Evolutionary conservation across 2,329 filamentous ascomycete genomes (phyloP), one percentile per base, ranked within the genome.

Genomic region (Metarhizium album): DNA sequence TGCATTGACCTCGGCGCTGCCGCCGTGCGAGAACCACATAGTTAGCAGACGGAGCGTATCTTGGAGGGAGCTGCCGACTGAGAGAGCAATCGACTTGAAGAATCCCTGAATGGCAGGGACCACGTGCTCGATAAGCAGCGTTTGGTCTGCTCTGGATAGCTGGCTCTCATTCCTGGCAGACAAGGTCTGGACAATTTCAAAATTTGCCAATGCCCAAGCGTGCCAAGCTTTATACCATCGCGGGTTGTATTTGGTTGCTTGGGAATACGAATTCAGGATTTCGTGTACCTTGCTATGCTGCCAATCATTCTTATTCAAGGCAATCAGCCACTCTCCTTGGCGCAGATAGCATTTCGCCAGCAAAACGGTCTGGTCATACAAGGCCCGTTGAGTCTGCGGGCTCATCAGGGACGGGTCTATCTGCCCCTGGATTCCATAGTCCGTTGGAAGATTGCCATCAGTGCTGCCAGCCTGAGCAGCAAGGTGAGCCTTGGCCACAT

Each of bases 141-240:
- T 77, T 38, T 83, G 79, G 52, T 86, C 85, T 1, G 63, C 59
- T 31, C 63, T 57, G 1, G 62, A 62, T 18, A 70, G 38, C 45
- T 67, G 67, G 38, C 79, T 75, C 55, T 86, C 86, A 16, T 76
- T 76, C 51, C 82, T 78, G 22, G 84, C 77, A 8, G 84, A 80
- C 52, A 93, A 73, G 0, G 86, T 82, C 59, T 93, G 95, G 37
- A 97, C 90, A 52, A 98, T 93, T 69, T 99, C 91, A 61, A 98
- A 99, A 67, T 98, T 99, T 49, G 93, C 91, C 55, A 98, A 70
- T 11, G 93, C 94, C 91, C 93, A 99, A 0, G 93, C 87, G 68
- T 99, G 93, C 93, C 93, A 99, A 7, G 94, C 93, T 70, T 98
- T 99, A 73, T 98, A 98, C 82, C 91, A 98, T 54, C 85, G 83